Percentiles rank a stretch among this genome's conserved stretches.
These are phyloP conservation scores for Ailanthus altissimus DNA, from an alignment of 345 rosid genomes.

Conservation along the genomic window DNA sequence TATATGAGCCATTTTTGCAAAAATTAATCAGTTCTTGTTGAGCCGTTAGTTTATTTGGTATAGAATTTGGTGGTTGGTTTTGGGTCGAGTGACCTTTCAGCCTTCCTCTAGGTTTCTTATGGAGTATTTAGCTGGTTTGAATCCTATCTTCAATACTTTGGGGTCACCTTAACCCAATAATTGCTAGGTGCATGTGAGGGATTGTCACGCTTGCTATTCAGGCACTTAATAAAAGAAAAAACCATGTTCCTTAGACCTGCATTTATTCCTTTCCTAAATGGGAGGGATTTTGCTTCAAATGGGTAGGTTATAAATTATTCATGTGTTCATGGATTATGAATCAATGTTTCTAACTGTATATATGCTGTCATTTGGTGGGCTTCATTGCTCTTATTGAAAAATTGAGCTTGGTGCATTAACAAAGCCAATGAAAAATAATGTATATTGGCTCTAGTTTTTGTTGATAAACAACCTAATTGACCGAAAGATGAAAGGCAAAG, in stretches of 20 bases:
- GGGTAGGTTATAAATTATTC: not conserved
- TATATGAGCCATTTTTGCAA: not conserved
- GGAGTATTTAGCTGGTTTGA: not conserved
- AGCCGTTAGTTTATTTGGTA: not conserved
- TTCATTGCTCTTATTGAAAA: not conserved
- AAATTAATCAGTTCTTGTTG: not conserved
- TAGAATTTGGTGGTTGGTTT: not conserved
- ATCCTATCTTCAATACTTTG: not conserved
- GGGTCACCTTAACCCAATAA: not conserved
- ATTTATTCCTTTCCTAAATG: not conserved
- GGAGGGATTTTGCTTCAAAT: slow-evolving; percentile 1
- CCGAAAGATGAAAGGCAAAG: not conserved
- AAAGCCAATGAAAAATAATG: not conserved
- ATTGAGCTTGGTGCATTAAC: not conserved
- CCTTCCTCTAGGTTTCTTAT: not conserved
- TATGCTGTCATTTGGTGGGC: not conserved
- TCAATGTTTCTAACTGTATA: not conserved
- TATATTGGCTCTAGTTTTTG: not conserved
- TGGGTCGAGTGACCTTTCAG: not conserved
- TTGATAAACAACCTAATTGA: not conserved
- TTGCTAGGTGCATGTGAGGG: not conserved
- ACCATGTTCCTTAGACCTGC: not conserved
- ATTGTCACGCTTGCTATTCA: not conserved
- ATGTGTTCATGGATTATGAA: not conserved
- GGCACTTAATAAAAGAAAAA: not conserved